Evolutionary conservation across 805 yeast genomes (phyloP).

Genomic region (Nakazawaea ishiwadae): DNA sequence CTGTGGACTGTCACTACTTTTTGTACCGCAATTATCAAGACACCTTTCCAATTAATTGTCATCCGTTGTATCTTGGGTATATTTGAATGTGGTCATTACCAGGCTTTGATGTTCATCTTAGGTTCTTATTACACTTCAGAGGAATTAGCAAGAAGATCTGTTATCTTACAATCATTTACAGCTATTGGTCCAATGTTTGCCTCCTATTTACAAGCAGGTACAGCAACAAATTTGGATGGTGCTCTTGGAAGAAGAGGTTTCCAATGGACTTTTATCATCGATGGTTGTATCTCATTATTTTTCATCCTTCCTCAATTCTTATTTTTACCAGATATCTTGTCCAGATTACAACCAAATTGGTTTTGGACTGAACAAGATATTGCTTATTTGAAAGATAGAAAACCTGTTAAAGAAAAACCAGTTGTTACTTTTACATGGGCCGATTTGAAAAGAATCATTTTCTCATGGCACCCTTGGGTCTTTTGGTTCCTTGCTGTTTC

Average conservation of each 20-base stretch:
- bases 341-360: conserved; percentile 25
- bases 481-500: conserved; percentile 16
- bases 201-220: conserved; percentile 51
- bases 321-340: conserved; percentile 25
- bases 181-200: conserved; percentile 52
- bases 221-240: conserved; percentile 38
- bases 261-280: conserved; percentile 63
- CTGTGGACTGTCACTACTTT: conserved; percentile 10
- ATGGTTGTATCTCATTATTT: conserved; percentile 25
- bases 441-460: not conserved
- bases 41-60: conserved; percentile 12
- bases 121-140: conserved; percentile 49
- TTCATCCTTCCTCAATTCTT: conserved; percentile 17
- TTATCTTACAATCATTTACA: conserved; percentile 53
- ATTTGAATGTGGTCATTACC: conserved; percentile 56
- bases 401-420: conserved; percentile 13
- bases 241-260: conserved; percentile 47
- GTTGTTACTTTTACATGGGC: conserved; percentile 6
- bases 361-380: conserved; percentile 15
- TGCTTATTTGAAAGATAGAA: conserved; percentile 14
- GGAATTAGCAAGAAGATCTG: conserved; percentile 52
- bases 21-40: conserved; percentile 6
- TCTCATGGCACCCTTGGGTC: conserved; percentile 18
- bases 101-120: conserved; percentile 50
- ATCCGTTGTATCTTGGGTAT: conserved; percentile 31